Conservation (phyloP, 1,139 yeast species). For the Taiozyma onychis region DNA sequence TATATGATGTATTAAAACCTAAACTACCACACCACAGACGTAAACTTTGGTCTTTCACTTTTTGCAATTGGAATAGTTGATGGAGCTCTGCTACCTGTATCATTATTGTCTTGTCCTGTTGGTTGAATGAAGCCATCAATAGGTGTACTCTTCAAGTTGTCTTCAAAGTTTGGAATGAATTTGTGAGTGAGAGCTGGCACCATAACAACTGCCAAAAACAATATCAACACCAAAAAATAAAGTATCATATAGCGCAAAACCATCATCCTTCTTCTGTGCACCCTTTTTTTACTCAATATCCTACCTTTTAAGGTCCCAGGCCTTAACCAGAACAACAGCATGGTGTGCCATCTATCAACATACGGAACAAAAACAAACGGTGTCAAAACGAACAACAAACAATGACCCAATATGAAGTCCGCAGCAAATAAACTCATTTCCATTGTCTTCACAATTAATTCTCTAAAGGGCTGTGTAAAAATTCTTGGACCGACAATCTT, state of each 20-base stretch:
- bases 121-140: conserved; percentile 48
- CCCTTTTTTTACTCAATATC: conserved; percentile 34
- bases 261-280: conserved; percentile 31
- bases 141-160: conserved; percentile 15
- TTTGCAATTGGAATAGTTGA: conserved; percentile 13
- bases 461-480: conserved; percentile 64
- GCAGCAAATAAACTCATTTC: conserved; percentile 67
- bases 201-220: conserved; percentile 35
- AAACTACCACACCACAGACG: conserved; percentile 16
- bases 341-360: conserved; percentile 71
- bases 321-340: conserved; percentile 74
- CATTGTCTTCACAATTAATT: conserved; percentile 57
- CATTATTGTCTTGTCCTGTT: conserved; percentile 49
- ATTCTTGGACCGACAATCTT: conserved; percentile 55
- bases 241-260: conserved; percentile 35
- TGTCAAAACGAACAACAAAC: conserved; percentile 49
- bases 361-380: conserved; percentile 67
- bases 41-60: conserved; percentile 15
- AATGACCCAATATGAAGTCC: conserved; percentile 69
- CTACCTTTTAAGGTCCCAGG: conserved; percentile 49
- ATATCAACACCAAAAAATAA: conserved; percentile 36
- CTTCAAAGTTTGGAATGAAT: conserved; percentile 21
- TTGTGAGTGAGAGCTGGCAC: conserved; percentile 36
- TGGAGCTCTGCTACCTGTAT: conserved; percentile 43
- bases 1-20: background rate